Conservation (phyloP, 441 rosid species). For the Bocquillonia castaneifolia region DNA sequence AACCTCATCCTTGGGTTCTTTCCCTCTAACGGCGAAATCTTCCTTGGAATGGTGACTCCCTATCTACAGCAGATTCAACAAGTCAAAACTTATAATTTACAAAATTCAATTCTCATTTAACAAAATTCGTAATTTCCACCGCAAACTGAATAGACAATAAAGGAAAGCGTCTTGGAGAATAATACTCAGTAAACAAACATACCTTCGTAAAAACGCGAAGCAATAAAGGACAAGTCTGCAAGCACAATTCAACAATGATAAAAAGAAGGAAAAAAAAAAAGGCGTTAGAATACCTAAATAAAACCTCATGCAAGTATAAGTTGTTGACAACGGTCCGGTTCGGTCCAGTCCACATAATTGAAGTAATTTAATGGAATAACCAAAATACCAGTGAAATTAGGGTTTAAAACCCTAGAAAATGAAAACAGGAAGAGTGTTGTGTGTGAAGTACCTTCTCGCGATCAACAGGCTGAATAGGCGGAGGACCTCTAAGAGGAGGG, state of each 20-base stretch:
- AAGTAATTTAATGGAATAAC: background rate
- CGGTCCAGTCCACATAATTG: too few relatives aligned
- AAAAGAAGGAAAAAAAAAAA: background rate
- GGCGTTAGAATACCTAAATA: background rate
- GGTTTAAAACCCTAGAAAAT: slow-evolving; percentile 20
- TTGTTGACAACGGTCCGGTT: too few relatives aligned
- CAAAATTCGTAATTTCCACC: background rate
- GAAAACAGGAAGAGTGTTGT: background rate
- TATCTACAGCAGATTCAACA: slow-evolving; percentile 41
- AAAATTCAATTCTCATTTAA: background rate
- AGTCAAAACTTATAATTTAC: background rate
- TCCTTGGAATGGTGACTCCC: slow-evolving; percentile 82
- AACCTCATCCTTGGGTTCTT: slow-evolving; percentile 97
- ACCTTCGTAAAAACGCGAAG: slow-evolving; percentile 98
- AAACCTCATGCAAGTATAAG: background rate
- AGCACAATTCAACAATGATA: background rate
- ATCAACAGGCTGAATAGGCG: slow-evolving; percentile 72
- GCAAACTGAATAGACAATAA: background rate
- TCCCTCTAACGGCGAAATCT: slow-evolving; percentile 94
- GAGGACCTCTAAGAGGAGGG: slow-evolving; percentile 43
- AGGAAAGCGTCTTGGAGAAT: background rate
- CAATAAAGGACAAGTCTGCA: slow-evolving; percentile 89
- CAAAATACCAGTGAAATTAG: background rate
- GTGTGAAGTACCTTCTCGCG: slow-evolving; percentile 60
- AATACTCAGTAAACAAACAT: slow-evolving; percentile 2